Evolutionary conservation across 345 rosid species (phyloP), one percentile per base, ranked within the genome.

Genomic region (Rhodamnia argentea): DNA sequence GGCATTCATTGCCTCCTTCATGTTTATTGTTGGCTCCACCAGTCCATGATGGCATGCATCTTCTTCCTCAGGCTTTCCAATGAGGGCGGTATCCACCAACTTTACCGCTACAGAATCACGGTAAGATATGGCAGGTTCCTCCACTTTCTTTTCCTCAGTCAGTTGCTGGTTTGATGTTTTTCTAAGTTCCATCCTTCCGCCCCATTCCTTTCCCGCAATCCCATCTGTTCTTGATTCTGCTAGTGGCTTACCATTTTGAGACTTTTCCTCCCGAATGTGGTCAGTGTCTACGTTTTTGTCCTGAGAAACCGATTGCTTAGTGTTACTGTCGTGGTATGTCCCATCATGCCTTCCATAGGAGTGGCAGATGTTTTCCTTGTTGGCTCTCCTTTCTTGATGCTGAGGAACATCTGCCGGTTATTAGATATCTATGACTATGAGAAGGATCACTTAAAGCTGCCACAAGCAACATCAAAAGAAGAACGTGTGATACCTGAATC

Each of bases 41-140:
- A 96, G 89, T 88, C 98, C 96, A 89, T 94, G 98, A 92, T 95
- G 98, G 88, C 95, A 91, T 53, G 94, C 96, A 89, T 93, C 92
- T 89, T 95, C 98, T 89, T 92, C 92, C 89, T 93, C 94, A 84
- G 96, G 87, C 84, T 94, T 94, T 74, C 96, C 98, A 88, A 92
- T 92, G 85, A 92, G 90, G 83, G 97, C 95, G 86, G 91, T 93
- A 76, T 92, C 97, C 88, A 94, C 94, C 87, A 94, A 94, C 85
- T 87, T 92, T 85, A 88, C 93, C 87, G 91, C 92, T 32, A 92
- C 89, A 5, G 94, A 90, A 51, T 93, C 95, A 74, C 89, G 94
- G 84, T 87, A 27, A 59, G 32, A 82, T 56, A 64, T 86, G n/a
- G 40, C 62, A 51, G 78, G 83, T 27, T 64, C 86, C 40, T 55